phyloP scores from a whole-genome alignment of 1,284 basidiomycete species.

The Malassezia brasiliensis region DNA sequence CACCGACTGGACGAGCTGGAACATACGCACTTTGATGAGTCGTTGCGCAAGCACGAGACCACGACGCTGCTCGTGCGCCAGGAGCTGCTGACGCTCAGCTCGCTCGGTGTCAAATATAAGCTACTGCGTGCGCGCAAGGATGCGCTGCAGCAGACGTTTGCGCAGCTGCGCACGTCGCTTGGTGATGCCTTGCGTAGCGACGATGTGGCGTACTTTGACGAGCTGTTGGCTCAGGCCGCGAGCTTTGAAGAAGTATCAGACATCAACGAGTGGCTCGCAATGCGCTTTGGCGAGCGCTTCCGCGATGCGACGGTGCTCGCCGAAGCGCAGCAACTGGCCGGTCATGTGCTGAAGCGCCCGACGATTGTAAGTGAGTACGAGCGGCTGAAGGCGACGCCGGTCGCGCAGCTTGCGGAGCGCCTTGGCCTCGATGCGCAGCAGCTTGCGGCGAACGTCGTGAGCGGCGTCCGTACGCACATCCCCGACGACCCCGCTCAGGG shows the following conservation, averaged over 20 bases:
- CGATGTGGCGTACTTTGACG: conserved; percentile 20
- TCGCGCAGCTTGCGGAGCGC: conserved; percentile 65
- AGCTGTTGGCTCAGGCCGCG: conserved; percentile 48
- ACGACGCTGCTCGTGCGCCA: conserved; percentile 35
- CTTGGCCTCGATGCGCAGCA: conserved; percentile 70
- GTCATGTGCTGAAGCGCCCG: conserved; percentile 61
- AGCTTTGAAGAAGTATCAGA: conserved; percentile 81
- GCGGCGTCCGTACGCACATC: conserved; percentile 54
- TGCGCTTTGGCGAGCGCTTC: conserved; percentile 59
- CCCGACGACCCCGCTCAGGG: conserved; percentile 55
- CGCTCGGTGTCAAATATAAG: conserved; percentile 53
- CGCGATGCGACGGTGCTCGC: conserved; percentile 49
- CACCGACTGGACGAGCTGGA: conserved; percentile 85
- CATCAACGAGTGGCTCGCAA: conserved; percentile 76
- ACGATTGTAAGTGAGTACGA: conserved; percentile 79
- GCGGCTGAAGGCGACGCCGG: conserved; percentile 66
- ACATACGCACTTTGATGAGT: conserved; percentile 53
- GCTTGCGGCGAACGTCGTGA: conserved; percentile 67
- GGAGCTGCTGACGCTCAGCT: conserved; percentile 56
- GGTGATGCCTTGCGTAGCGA: conserved; percentile 49
- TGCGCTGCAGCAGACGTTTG: conserved; percentile 33
- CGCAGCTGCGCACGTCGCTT: conserved; percentile 59
- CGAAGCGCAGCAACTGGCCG: conserved; percentile 58
- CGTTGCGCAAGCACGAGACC: conserved; percentile 19
- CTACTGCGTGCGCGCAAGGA: conserved; percentile 37